Evolutionary conservation across 2,329 filamentous ascomycete species (phyloP), one percentile per base, ranked within the genome.

Genomic region (Davidsoniella eucalypti): DNA sequence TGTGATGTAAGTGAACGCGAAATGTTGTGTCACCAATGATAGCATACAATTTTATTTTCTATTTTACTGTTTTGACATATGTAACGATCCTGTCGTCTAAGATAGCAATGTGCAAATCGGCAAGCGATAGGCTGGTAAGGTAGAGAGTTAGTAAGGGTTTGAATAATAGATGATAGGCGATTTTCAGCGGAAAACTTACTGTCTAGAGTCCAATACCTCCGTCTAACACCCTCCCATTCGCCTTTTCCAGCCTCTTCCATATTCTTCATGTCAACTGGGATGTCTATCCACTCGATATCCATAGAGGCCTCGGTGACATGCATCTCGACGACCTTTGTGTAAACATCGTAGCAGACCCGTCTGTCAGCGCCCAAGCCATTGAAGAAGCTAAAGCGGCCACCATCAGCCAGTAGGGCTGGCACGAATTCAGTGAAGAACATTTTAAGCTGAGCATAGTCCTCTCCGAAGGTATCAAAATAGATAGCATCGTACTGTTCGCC

Each of bases 381-480:
- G 62, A 94, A 86, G 65, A 90, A 93, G 56, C 88, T 81, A 61
- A 93, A 94, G 7, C 81, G 74, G 53, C 88, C 84, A 3, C 74
- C 66, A 18, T 73, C 69, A 56, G 84, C 80, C 43, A 98, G 68
- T 49, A 96, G 64, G 0, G 78, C 82, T 29, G 92, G 85, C 9
- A 96, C 80, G 57, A 83, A 79, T 63, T 96, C 92, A 2, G 76
- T 82, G 62, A 96, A 94, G 68, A 96, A 95, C 53, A 80, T 72
- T 44, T 82, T 82, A 25, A 96, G 76, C 62, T 90, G 84, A 2
- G 72, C 70, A 65, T 96, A 98, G 55, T 92, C 85, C 66, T 98
- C 92, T 5, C 87, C 92, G 63, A 96, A 96, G 0, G 92, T 98
- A 61, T 98, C 92, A 60, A 95, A 96, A 69, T 96, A 98, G 57